A percentile compares a stretch with the other conserved stretches of the same genome.
Conservation (phyloP, 345 rosid genomes). For the Populus alba region DNA sequence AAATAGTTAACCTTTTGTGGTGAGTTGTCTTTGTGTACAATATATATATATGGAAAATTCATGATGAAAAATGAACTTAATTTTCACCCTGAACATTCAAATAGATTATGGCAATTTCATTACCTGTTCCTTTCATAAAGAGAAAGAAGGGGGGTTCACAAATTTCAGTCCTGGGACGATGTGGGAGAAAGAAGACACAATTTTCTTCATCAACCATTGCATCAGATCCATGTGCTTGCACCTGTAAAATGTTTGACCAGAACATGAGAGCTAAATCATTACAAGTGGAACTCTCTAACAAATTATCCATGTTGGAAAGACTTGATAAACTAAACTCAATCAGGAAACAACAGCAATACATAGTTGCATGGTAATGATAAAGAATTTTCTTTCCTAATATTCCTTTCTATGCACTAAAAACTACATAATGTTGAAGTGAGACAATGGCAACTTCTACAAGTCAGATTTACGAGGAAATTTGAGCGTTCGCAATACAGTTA, state of each 20-base stretch:
- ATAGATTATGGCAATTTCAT: not conserved
- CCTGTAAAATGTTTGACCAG: constrained; percentile 39
- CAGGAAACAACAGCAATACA: not conserved
- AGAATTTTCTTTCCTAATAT: not conserved
- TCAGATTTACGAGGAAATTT: not conserved
- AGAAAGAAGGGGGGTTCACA: constrained; percentile 78
- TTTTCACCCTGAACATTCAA: not conserved
- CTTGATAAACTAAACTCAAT: not conserved
- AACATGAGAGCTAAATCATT: not conserved
- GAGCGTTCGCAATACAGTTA: not conserved
- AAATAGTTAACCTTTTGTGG: not conserved
- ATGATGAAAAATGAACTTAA: not conserved
- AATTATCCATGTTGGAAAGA: not conserved
- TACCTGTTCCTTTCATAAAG: constrained; percentile 99
- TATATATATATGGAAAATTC: not conserved
- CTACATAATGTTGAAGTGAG: not conserved
- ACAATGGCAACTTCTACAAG: not conserved
- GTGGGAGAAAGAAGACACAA: constrained; percentile 96
- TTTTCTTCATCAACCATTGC: constrained; percentile 94
- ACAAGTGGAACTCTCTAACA: not conserved
- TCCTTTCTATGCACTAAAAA: not conserved
- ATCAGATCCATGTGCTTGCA: constrained; percentile 98
- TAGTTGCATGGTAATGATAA: not conserved
- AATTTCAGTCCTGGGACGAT: constrained; percentile 81
- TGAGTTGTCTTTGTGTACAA: not conserved